Conservation (phyloP, 164 flowering plant genomes). For the Kingdonia uniflora region DNA sequence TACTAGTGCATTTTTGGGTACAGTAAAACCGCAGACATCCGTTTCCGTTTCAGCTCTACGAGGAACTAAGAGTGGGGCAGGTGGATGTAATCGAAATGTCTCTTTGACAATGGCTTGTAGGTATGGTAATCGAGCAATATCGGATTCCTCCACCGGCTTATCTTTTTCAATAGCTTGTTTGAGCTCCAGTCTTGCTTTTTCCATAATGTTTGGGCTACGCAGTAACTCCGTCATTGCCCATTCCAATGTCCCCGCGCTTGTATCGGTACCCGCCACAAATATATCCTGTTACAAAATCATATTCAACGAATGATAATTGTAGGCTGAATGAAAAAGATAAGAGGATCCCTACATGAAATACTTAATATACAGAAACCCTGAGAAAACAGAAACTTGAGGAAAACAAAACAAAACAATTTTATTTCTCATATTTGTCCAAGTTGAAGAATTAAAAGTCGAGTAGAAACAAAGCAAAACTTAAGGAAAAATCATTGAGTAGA, state of each 20-base stretch:
- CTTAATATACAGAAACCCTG: too few species aligned
- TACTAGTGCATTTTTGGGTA: constrained; percentile 2
- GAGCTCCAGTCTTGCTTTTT: neutral
- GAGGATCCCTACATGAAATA: too few species aligned
- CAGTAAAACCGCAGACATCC: constrained; percentile 1
- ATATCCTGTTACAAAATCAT: neutral
- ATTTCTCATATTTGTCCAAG: too few species aligned
- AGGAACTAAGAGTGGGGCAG: constrained; percentile 2
- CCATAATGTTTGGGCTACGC: neutral
- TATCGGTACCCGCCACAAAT: constrained; percentile 3
- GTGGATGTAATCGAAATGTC: constrained; percentile 1
- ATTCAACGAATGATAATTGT: too few species aligned
- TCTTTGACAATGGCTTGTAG: constrained; percentile 3
- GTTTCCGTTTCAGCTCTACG: neutral
- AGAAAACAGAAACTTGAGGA: too few species aligned
- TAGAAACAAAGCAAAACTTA: too few species aligned
- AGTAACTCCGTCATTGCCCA: constrained; percentile 7
- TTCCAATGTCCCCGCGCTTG: neutral
- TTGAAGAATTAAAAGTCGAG: too few species aligned
- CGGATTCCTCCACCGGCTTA: neutral
- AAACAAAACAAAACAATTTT: too few species aligned
- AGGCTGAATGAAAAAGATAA: too few species aligned
- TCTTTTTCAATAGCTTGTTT: neutral
- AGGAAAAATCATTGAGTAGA: too few species aligned
- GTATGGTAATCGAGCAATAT: constrained; percentile 1